phyloP scores from a whole-genome alignment of 805 yeast species.

The Monosporozyma servazzii region DNA sequence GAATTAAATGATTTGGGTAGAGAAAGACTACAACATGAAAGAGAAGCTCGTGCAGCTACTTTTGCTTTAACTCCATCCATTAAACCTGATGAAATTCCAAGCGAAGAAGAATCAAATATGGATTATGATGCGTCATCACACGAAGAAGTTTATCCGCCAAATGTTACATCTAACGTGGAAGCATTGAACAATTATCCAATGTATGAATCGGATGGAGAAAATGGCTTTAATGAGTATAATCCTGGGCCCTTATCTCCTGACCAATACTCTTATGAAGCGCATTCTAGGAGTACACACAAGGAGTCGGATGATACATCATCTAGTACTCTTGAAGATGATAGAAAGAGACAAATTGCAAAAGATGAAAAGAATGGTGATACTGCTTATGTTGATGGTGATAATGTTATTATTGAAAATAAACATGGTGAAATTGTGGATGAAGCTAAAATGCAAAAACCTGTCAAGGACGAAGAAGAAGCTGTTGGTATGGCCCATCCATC shows the following conservation, averaged over 20 bases:
- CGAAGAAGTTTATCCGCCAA: background rate
- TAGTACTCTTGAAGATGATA: constrained; percentile 7
- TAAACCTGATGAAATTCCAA: constrained; percentile 4
- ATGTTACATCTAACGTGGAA: constrained; percentile 4
- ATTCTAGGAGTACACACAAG: background rate
- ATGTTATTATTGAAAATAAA: constrained; percentile 69
- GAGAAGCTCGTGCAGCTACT: constrained; percentile 36
- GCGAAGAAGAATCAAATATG: background rate
- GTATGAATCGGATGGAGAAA: constrained; percentile 3
- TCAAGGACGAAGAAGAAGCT: constrained; percentile 20
- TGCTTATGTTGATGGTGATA: constrained; percentile 62
- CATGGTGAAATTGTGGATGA: constrained; percentile 72
- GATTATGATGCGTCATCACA: background rate
- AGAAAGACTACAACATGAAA: constrained; percentile 34
- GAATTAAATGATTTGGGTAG: constrained; percentile 26
- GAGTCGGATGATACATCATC: constrained; percentile 3
- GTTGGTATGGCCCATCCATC: background rate
- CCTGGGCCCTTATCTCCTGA: background rate
- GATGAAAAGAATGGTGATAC: constrained; percentile 27
- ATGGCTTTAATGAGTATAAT: background rate
- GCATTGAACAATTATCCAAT: constrained; percentile 3
- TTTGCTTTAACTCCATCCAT: constrained; percentile 31
- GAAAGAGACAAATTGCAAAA: constrained; percentile 15
- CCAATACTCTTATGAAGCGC: constrained; percentile 2
- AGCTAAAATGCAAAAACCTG: constrained; percentile 30